A percentile compares a stretch with the other conserved stretches of the same genome.
Evolutionary conservation across 1,139 yeast species (phyloP).

Genomic region (Scheffersomyces illinoinensis): DNA sequence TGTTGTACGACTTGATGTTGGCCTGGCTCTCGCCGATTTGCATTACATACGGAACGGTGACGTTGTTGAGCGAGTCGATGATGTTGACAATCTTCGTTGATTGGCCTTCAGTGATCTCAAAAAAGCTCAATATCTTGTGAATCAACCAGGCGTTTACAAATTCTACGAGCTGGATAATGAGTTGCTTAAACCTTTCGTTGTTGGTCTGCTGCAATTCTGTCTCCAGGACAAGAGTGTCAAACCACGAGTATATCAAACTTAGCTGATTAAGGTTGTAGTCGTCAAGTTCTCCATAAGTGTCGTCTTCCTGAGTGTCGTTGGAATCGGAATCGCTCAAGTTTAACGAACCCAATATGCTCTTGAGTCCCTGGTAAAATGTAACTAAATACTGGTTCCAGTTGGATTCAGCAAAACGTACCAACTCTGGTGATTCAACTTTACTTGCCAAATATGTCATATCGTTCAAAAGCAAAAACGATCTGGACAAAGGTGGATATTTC

Average conservation of each 20-base stretch:
- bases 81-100: slow-evolving; percentile 31
- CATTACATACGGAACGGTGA: slow-evolving; percentile 15
- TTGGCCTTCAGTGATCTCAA: slow-evolving; percentile 41
- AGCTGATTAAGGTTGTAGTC: slow-evolving; percentile 22
- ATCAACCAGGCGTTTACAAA: slow-evolving; percentile 32
- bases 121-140: slow-evolving; percentile 24
- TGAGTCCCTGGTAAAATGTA: slow-evolving; percentile 22
- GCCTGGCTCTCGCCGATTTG: slow-evolving; percentile 12
- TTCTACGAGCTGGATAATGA: slow-evolving; percentile 29
- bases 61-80: slow-evolving; percentile 20
- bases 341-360: slow-evolving; percentile 15
- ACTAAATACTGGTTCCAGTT: slow-evolving; percentile 24
- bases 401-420: slow-evolving; percentile 18
- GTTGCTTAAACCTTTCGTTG: slow-evolving; percentile 24
- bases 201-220: slow-evolving; percentile 30
- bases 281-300: slow-evolving; percentile 20
- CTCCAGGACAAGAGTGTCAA: slow-evolving; percentile 21
- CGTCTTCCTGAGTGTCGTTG: slow-evolving; percentile 5
- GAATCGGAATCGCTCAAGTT: slow-evolving; percentile 10
- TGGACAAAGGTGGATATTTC: slow-evolving; percentile 31
- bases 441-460: slow-evolving; percentile 31
- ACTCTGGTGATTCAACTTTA: slow-evolving; percentile 12
- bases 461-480: slow-evolving; percentile 37
- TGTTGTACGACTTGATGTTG: slow-evolving; percentile 33
- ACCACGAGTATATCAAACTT: slow-evolving; percentile 25